Evolutionary conservation across 2,329 filamentous ascomycete species (phyloP).

Genomic region (Juglanconis juglandina): DNA sequence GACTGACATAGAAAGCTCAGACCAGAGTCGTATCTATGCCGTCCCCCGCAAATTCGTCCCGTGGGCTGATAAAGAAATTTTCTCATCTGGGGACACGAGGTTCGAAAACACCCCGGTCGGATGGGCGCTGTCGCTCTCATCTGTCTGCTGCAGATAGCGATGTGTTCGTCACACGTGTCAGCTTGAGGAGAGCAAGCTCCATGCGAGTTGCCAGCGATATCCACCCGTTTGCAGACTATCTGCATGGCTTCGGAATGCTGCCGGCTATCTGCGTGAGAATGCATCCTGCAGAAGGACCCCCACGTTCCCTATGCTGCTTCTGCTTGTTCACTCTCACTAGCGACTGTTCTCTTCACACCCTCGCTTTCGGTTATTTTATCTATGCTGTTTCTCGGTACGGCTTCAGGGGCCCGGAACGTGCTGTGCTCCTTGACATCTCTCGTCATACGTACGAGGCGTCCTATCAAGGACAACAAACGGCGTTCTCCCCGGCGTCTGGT

Average conservation of each 20-base stretch:
- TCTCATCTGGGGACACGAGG: not conserved
- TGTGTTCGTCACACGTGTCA: conserved; percentile 1
- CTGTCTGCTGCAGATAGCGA: conserved; percentile 1
- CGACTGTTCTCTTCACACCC: not conserved
- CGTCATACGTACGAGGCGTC: conserved; percentile 2
- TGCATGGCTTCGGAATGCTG: not conserved
- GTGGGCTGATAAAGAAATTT: not conserved
- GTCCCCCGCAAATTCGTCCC: not conserved
- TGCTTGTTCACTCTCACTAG: not conserved
- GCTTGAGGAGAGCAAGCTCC: not conserved
- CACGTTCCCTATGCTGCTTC: not conserved
- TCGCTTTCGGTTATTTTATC: not conserved
- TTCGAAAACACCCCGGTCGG: not conserved
- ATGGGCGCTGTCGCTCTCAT: conserved; percentile 3
- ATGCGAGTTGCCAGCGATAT: not conserved
- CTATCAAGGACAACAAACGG: conserved; percentile 3
- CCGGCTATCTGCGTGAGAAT: not conserved
- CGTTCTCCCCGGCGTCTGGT: not conserved
- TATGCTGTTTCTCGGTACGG: not conserved
- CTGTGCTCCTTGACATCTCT: not conserved
- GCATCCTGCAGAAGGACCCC: not conserved
- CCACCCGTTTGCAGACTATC: not conserved
- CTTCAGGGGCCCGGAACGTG: not conserved
- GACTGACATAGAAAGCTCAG: not conserved
- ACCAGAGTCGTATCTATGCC: not conserved